These are phyloP conservation scores for Jatropha curcas DNA, from an alignment of 345 rosid species.

Conservation along the genomic window DNA sequence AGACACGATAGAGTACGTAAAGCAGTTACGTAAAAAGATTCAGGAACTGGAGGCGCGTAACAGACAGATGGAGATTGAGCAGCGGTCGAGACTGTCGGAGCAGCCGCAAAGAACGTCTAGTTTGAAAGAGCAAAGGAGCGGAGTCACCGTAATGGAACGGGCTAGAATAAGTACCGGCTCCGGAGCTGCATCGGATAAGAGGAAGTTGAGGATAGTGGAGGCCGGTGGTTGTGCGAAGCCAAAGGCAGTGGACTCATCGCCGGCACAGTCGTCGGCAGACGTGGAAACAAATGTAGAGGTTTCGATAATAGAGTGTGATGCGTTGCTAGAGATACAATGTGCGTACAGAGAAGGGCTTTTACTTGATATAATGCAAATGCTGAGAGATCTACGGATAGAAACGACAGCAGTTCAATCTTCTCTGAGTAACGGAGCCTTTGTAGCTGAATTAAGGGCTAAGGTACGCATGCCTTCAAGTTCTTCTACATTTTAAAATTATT, in stretches of 20 bases:
- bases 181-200: too few relatives aligned
- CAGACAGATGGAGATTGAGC: conserved; percentile 51
- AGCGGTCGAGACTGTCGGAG: conserved; percentile 32
- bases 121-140: conserved; percentile 42
- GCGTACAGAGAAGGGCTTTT: conserved; percentile 70
- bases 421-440: conserved; percentile 46
- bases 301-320: conserved; percentile 89
- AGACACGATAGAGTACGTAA: conserved; percentile 91
- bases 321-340: conserved; percentile 78
- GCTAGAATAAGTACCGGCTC: conserved; percentile 26
- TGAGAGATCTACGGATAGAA: conserved; percentile 73
- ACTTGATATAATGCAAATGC: conserved; percentile 74
- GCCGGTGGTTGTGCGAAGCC: conserved; percentile 43
- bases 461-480: too few relatives aligned
- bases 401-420: conserved; percentile 68
- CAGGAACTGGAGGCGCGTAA: conserved; percentile 71
- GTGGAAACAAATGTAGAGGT: conserved; percentile 60
- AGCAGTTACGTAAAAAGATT: conserved; percentile 74
- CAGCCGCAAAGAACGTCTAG: conserved; percentile 35
- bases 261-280: neutral
- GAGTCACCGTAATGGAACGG: conserved; percentile 33
- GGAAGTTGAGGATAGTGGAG: conserved; percentile 57
- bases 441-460: conserved; percentile 89
- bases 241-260: conserved; percentile 37
- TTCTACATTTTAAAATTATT: neutral